Evolutionary conservation across 1,284 basidiomycete species (phyloP).

Genomic region (Fomitopsis betulina): DNA sequence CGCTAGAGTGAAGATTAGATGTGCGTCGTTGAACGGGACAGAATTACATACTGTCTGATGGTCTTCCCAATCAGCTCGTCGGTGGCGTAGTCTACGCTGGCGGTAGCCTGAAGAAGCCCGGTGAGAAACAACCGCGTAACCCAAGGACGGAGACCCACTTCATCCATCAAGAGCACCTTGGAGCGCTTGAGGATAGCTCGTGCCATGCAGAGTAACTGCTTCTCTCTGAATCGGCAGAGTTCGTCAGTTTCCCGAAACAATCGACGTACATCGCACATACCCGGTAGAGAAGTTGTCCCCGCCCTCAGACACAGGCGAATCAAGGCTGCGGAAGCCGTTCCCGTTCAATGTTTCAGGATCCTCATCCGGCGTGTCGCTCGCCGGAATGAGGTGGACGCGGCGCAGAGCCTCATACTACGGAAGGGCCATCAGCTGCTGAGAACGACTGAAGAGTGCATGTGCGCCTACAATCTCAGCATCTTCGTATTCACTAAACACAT

Average conservation of each 20-base stretch:
- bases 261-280: constrained; percentile 33
- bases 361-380: constrained; percentile 47
- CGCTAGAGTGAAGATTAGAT: constrained; percentile 6
- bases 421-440: not conserved
- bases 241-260: not conserved
- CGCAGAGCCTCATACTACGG: constrained; percentile 79
- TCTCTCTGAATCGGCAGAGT: constrained; percentile 46
- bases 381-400: constrained; percentile 81
- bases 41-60: constrained; percentile 57
- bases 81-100: constrained; percentile 72
- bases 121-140: not conserved
- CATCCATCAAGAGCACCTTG: constrained; percentile 79
- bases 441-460: not conserved
- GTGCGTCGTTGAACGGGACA: not conserved
- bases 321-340: constrained; percentile 85
- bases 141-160: constrained; percentile 33
- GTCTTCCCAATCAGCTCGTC: constrained; percentile 73
- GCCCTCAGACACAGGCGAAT: constrained; percentile 80
- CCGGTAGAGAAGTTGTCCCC: constrained; percentile 95
- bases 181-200: constrained; percentile 76
- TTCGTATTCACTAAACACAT: constrained; percentile 87
- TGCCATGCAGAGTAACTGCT: constrained; percentile 83
- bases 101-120: constrained; percentile 4
- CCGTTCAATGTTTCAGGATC: constrained; percentile 59
- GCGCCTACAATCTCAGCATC: constrained; percentile 76